Evolutionary conservation across 257 asterid species (phyloP).

Genomic region (Solanum chmielewskii): DNA sequence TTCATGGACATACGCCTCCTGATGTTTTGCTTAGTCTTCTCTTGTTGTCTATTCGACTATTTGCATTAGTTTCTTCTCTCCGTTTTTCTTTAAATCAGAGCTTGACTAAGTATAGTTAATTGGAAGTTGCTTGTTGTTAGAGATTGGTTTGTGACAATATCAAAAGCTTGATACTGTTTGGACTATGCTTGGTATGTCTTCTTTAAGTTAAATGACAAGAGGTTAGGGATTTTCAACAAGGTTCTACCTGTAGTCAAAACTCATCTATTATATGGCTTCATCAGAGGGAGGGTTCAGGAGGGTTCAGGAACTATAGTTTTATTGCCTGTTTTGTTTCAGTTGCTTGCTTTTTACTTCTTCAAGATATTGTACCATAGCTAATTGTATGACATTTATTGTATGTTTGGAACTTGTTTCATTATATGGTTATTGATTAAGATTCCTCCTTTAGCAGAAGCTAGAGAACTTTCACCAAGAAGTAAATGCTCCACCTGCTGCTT

Average conservation of each 20-base stretch:
- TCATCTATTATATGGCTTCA: neutral
- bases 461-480: constrained; percentile 6
- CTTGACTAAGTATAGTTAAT: neutral
- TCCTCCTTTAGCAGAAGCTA: constrained; percentile 6
- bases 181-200: neutral
- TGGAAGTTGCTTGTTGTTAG: neutral
- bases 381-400: neutral
- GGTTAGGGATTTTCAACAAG: neutral
- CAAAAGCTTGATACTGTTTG: neutral
- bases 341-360: neutral
- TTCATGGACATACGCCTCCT: neutral
- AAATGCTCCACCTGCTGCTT: neutral
- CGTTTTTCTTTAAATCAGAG: neutral
- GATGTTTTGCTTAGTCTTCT: neutral
- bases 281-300: neutral
- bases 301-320: neutral
- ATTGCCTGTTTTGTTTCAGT: neutral
- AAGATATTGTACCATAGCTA: neutral
- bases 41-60: neutral
- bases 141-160: neutral
- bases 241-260: neutral
- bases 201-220: neutral
- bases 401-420: neutral
- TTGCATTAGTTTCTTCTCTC: neutral
- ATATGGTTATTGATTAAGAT: neutral